Evolutionary conservation across 2,329 filamentous ascomycete genomes (phyloP), one percentile per base, ranked within the genome.

Genomic region (Pseudophaeomoniella oleicola): DNA sequence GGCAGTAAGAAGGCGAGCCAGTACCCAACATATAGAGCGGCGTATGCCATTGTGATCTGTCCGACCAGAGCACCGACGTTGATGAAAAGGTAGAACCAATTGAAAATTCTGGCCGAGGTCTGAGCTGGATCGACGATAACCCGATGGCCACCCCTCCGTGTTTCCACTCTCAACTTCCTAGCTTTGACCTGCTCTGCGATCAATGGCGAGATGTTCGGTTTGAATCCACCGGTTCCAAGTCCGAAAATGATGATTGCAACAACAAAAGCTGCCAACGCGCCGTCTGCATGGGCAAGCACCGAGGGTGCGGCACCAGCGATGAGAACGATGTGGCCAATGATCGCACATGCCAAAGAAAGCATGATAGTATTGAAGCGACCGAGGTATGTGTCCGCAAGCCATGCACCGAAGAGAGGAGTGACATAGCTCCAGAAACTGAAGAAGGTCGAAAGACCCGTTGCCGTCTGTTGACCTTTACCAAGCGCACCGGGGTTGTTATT

Each of bases 141-240:
- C 13, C 64, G 60, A 50, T 71, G 59, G 14, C 67, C 68, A 32
- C 58, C 60, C 42, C 58, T 55, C 30, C 50, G 51, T 12, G 57
- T 60, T 39, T 53, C 52, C 14, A 62, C 49, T 30, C 47, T 46
- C 61, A 66, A 73, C 52, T 54, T 72, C 54, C 66, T 72, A 47
- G 63, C 59, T 37, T 64, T 66, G 46, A 80, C 77, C 57, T 82
- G 78, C 44, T 81, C 77, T 36, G 74, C 75, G 46, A 76, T 75
- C 37, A 44, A 34, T 6, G 45, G 45, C 10, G 42, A 36, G 18
- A 47, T 42, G 50, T 87, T 87, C 44, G 78, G 72, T 64, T 87
- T 88, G 71, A 87, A 85, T 49, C 82, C 79, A 42, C 81, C 81
- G 1, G 80, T 83, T 31, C 81, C 81, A 18, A 83, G 55, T n/a